Conservation (phyloP, 352 stramenopile genomes). For the Phytophthora capsici region DNA sequence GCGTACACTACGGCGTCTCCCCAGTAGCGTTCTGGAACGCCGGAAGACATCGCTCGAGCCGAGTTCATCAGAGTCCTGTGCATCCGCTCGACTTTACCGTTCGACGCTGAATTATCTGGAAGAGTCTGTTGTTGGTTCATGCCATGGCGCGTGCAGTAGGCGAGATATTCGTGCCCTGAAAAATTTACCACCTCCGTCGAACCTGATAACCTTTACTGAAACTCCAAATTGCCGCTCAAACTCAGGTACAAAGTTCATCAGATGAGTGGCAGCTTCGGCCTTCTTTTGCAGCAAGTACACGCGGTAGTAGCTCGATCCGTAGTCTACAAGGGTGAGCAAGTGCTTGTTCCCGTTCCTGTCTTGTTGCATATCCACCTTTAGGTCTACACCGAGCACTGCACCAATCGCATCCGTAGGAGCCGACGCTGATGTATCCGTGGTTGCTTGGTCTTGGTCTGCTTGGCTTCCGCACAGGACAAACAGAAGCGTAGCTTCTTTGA, state of each 20-base stretch:
- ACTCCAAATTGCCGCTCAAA: neutral
- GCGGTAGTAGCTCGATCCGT: constrained; percentile 12
- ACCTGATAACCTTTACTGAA: neutral
- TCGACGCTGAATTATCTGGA: no score
- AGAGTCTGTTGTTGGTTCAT: no score
- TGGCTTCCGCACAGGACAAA: no score
- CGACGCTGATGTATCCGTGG: no score
- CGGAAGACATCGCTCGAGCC: no score
- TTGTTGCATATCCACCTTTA: constrained; percentile 10
- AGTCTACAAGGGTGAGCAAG: constrained; percentile 21
- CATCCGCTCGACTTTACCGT: no score
- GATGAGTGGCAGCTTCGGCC: neutral
- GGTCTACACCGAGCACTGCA: constrained; percentile 9
- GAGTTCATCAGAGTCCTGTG: no score
- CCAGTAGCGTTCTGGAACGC: no score
- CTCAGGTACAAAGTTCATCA: neutral
- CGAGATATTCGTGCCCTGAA: neutral
- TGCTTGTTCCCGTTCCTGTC: constrained; percentile 14
- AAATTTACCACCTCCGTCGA: constrained; percentile 5
- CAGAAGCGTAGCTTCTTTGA: constrained; percentile 4
- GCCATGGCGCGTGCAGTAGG: neutral
- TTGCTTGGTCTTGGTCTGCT: no score
- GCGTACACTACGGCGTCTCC: no score
- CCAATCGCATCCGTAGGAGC: no score
- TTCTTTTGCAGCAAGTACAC: constrained; percentile 4